These are phyloP conservation scores for Coprinellus micaceus DNA, from an alignment of 768 basidiomycete genomes.

Conservation along the genomic window DNA sequence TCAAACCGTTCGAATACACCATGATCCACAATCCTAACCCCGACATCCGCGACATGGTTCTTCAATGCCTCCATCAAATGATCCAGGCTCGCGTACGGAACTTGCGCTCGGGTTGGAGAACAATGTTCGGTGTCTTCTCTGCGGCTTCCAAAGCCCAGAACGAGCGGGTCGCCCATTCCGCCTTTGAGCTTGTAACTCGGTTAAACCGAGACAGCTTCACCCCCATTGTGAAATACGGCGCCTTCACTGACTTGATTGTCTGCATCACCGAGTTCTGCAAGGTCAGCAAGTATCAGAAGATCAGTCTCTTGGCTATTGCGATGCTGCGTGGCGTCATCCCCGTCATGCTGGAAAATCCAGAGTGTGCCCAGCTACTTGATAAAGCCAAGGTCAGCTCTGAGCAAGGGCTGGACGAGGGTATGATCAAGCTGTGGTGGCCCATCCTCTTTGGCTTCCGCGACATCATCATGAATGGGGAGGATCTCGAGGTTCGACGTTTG, in stretches of 20 bases:
- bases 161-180: constrained; percentile 90
- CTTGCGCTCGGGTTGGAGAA: constrained; percentile 97
- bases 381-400: constrained; percentile 20
- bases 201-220: constrained; percentile 88
- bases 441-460: constrained; percentile 97
- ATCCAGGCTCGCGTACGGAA: constrained; percentile 92
- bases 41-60: constrained; percentile 94
- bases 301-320: constrained; percentile 91
- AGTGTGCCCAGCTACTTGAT: constrained; percentile 41
- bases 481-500: constrained; percentile 94
- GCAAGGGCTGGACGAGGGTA: constrained; percentile 65
- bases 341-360: constrained; percentile 82
- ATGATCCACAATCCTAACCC: constrained; percentile 96
- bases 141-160: constrained; percentile 91
- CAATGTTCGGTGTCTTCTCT: constrained; percentile 98
- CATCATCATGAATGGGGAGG: constrained; percentile 99
- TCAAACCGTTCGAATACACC: constrained; percentile 96
- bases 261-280: constrained; percentile 99
- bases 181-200: constrained; percentile 92
- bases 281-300: constrained; percentile 98
- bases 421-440: constrained; percentile 98
- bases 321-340: constrained; percentile 94
- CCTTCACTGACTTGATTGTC: constrained; percentile 93
- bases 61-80: constrained; percentile 99
- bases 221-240: constrained; percentile 88